phyloP scores from a whole-genome alignment of 495 filamentous ascomycete species.

The Penicillium waksmanii region DNA sequence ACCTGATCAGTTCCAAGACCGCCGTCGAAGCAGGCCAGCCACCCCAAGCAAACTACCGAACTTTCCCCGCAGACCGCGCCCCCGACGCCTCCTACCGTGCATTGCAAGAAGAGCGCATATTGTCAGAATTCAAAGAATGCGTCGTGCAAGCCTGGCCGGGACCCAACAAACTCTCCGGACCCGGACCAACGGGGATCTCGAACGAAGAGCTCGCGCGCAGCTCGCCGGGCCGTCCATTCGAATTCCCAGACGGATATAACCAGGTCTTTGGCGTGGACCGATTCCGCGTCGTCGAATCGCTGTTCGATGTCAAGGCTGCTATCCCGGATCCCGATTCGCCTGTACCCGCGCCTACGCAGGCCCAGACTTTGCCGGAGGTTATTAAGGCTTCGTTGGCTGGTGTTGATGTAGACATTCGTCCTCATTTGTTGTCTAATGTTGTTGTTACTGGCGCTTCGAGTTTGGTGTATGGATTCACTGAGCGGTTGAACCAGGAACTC shows the following conservation, averaged over 20 bases:
- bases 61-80: conserved; percentile 62
- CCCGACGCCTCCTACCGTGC: conserved; percentile 74
- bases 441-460: conserved; percentile 88
- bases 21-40: conserved; percentile 87
- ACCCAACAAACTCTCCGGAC: conserved; percentile 65
- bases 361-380: conserved; percentile 77
- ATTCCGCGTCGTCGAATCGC: conserved; percentile 79
- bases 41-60: conserved; percentile 68
- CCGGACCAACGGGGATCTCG: conserved; percentile 57
- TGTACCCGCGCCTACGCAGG: conserved; percentile 59
- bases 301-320: conserved; percentile 78
- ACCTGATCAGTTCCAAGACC: conserved; percentile 81
- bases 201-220: conserved; percentile 70
- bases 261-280: conserved; percentile 88
- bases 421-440: conserved; percentile 81
- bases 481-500: conserved; percentile 84
- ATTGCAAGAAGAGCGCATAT: conserved; percentile 87
- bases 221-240: conserved; percentile 80
- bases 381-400: conserved; percentile 75
- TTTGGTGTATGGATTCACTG: conserved; percentile 85
- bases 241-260: conserved; percentile 95
- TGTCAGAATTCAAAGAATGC: conserved; percentile 96
- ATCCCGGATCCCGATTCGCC: conserved; percentile 46
- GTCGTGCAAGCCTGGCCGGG: conserved; percentile 94
- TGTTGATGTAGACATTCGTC: conserved; percentile 88